phyloP scores from a whole-genome alignment of 805 yeast species.

The Isabelozyma pseudorhagii region DNA sequence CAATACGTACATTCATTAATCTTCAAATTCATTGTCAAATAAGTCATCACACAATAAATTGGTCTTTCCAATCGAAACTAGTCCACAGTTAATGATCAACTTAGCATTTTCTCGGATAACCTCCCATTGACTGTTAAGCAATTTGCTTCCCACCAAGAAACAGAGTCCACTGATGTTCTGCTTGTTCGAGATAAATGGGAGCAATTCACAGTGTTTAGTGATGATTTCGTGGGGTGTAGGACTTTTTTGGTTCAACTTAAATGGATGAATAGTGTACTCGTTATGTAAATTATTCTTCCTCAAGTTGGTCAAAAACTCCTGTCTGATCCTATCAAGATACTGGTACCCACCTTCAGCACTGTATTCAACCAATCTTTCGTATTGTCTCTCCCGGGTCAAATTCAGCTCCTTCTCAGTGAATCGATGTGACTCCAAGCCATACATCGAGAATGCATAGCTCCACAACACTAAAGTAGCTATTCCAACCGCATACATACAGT shows the following conservation, averaged over 20 bases:
- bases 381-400: slow-evolving; percentile 9
- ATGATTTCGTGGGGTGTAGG: slow-evolving; percentile 24
- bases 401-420: slow-evolving; percentile 16
- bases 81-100: slow-evolving; percentile 40
- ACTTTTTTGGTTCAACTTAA: slow-evolving; percentile 9
- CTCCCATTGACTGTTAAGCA: slow-evolving; percentile 40
- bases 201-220: slow-evolving; percentile 29
- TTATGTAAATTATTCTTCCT: slow-evolving; percentile 20
- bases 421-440: slow-evolving; percentile 28
- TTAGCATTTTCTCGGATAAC: slow-evolving; percentile 40
- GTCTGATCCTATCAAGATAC: slow-evolving; percentile 31
- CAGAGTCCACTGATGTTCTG: slow-evolving; percentile 43
- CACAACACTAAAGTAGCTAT: slow-evolving; percentile 38
- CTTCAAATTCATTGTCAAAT: slow-evolving; percentile 21
- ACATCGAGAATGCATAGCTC: slow-evolving; percentile 33
- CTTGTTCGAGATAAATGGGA: slow-evolving; percentile 29
- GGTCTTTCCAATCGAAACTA: slow-evolving; percentile 36
- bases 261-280: slow-evolving; percentile 18
- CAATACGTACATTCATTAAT: not conserved
- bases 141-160: slow-evolving; percentile 34
- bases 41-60: slow-evolving; percentile 31
- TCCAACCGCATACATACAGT: slow-evolving; percentile 33
- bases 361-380: slow-evolving; percentile 21
- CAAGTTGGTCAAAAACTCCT: slow-evolving; percentile 28
- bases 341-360: slow-evolving; percentile 37